A percentile compares a stretch with the other conserved stretches of the same genome.
These are phyloP conservation scores for Hordeum vulgare DNA, from an alignment of 176 grass and related monocot species.

Conservation along the genomic window MorexV3_pseudomolecules_assembly NC_058522.1:489512653-489513152, in stretches of 20 bases:
- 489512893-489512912: too few species aligned
- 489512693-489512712: too few species aligned
- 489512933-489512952: neutral
- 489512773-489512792: neutral
- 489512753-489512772: neutral
- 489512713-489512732: too few species aligned
- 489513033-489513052: conserved; percentile 13
- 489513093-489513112: neutral
- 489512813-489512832: neutral
- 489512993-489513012: neutral
- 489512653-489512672: too few species aligned
- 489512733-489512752: too few species aligned
- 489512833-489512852: neutral
- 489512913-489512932: neutral
- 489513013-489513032: neutral
- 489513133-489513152: conserved; percentile 36
- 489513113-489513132: conserved; percentile 10
- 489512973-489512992: neutral
- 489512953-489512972: neutral
- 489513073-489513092: neutral
- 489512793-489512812: neutral
- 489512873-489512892: fast-evolving
- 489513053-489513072: neutral
- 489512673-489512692: too few species aligned
- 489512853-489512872: neutral